Conservation (phyloP, 176 grass and related monocot species). For the Carex myosuroides region DNA sequence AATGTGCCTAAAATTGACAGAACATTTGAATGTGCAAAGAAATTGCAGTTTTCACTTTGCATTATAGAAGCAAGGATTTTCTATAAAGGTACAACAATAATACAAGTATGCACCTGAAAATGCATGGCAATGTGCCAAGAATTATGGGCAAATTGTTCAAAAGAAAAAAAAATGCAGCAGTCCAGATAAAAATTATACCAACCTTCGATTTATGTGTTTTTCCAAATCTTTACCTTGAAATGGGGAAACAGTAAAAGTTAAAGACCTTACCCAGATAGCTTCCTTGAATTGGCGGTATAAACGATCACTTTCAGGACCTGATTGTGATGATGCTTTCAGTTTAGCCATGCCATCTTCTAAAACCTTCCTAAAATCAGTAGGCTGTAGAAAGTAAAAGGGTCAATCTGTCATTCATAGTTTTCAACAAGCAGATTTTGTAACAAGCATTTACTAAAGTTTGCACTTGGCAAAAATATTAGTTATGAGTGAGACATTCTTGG, state of each 20-base stretch:
- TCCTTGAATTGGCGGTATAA: conserved; percentile 68
- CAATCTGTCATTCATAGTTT: not conserved
- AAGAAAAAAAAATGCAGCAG: not conserved
- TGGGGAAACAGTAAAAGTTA: not conserved
- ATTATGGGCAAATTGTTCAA: not conserved
- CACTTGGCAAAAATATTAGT: not conserved
- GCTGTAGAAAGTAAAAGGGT: conserved; percentile 20
- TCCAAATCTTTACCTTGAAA: not conserved
- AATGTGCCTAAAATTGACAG: not conserved
- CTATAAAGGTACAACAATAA: not conserved
- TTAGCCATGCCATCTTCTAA: conserved; percentile 47
- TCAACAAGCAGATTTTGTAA: not conserved
- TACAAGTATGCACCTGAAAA: conserved; percentile 1
- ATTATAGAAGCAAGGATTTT: not conserved
- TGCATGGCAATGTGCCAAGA: not conserved
- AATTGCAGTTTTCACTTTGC: not conserved
- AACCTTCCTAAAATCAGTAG: conserved; percentile 56
- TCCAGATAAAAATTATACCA: not conserved
- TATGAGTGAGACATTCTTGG: not conserved
- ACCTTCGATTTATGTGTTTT: not conserved
- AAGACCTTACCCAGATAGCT: conserved; percentile 63
- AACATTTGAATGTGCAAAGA: not conserved
- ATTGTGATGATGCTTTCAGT: conserved; percentile 35
- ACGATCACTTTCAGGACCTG: conserved; percentile 39
- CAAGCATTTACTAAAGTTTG: not conserved